Evolutionary conservation across 148 eudicot species (phyloP).

Genomic region (Nepenthes mirabilis): DNA sequence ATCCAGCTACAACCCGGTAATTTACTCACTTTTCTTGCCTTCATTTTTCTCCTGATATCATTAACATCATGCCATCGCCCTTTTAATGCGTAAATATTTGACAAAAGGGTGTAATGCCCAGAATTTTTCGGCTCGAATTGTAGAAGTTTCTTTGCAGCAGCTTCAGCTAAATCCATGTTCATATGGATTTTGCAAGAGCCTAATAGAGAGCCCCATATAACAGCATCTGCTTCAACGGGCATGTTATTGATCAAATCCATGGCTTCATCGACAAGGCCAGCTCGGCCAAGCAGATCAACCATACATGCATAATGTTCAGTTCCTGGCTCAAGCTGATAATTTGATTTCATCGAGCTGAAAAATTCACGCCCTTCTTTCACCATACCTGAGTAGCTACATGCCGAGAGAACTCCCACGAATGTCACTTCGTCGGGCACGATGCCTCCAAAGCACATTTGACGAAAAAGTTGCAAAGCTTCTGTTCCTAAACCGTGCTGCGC

Average conservation of each 20-base stretch:
- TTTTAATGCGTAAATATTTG: constrained; percentile 36
- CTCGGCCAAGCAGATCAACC: constrained; percentile 50
- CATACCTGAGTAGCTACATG: constrained; percentile 39
- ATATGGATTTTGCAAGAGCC: constrained; percentile 35
- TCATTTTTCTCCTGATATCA: constrained; percentile 28
- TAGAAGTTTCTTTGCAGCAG: constrained; percentile 29
- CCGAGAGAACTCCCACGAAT: constrained; percentile 37
- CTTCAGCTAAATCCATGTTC: constrained; percentile 37
- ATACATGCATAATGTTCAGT: constrained; percentile 41
- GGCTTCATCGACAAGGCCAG: constrained; percentile 33
- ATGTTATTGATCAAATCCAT: constrained; percentile 26
- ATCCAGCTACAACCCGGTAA: constrained; percentile 51
- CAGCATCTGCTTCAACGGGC: constrained; percentile 31
- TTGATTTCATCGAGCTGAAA: constrained; percentile 29
- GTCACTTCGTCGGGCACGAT: constrained; percentile 31
- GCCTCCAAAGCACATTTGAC: constrained; percentile 21
- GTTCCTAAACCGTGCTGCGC: constrained; percentile 27
- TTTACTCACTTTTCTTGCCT: constrained; percentile 22
- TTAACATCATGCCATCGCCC: constrained; percentile 36
- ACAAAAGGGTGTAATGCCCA: constrained; percentile 32
- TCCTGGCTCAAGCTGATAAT: constrained; percentile 22
- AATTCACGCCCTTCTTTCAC: constrained; percentile 34
- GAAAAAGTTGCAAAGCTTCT: constrained; percentile 21
- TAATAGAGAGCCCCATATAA: constrained; percentile 36
- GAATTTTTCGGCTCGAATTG: constrained; percentile 29